These are phyloP conservation scores for Aspergillus tanneri DNA, from an alignment of 2,329 filamentous ascomycete genomes.

Conservation along the genomic window DNA sequence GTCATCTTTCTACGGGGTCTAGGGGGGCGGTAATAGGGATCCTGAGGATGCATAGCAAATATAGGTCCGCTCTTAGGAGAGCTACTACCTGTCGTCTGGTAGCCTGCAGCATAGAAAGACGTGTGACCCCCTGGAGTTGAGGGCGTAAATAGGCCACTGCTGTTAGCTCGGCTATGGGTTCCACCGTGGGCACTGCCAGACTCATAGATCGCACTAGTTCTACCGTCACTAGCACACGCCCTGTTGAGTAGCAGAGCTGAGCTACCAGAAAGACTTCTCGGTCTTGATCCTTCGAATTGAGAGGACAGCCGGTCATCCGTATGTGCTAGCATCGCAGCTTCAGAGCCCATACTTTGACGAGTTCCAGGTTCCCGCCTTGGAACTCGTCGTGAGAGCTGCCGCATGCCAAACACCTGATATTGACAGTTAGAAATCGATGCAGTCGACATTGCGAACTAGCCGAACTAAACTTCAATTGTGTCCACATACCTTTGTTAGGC, in stretches of 20 bases:
- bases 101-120: constrained; percentile 62
- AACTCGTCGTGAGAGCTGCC: constrained; percentile 75
- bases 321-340: constrained; percentile 72
- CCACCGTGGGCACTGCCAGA: constrained; percentile 49
- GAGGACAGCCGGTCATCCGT: constrained; percentile 65
- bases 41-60: constrained; percentile 54
- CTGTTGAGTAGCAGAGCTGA: constrained; percentile 62
- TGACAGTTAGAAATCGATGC: no score
- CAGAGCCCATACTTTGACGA: constrained; percentile 79
- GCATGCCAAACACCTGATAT: constrained; percentile 82
- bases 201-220: constrained; percentile 56
- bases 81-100: constrained; percentile 44
- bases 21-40: constrained; percentile 88
- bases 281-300: constrained; percentile 53
- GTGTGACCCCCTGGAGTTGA: constrained; percentile 66
- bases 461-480: no score
- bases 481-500: constrained; percentile 68
- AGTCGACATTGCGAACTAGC: no score
- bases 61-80: constrained; percentile 45
- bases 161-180: constrained; percentile 55
- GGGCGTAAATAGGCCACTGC: constrained; percentile 64
- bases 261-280: constrained; percentile 61
- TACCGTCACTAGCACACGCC: constrained; percentile 44
- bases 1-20: constrained; percentile 66
- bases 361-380: constrained; percentile 64